Conservation (phyloP, 2,329 filamentous ascomycete genomes). For the Colletotrichum simmondsii region DNA sequence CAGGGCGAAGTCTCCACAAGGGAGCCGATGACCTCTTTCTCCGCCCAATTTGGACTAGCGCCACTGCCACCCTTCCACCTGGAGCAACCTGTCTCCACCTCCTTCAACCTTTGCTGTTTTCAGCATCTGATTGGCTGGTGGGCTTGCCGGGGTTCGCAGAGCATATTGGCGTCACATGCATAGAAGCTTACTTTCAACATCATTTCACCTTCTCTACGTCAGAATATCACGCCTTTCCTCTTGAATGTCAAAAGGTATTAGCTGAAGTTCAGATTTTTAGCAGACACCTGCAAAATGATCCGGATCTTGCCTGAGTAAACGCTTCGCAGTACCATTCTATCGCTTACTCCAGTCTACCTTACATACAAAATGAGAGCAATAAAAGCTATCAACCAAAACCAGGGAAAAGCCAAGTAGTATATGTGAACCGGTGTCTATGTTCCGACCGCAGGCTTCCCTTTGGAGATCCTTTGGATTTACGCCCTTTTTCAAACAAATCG, state of each 20-base stretch:
- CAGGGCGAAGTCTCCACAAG: constrained; percentile 30
- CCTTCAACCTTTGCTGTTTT: constrained; percentile 1
- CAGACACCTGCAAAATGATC: not conserved
- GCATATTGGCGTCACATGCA: constrained; percentile 24
- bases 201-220: not conserved
- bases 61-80: constrained; percentile 11
- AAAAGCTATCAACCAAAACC: not conserved
- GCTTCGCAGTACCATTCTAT: not conserved
- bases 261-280: not conserved
- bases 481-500: not conserved
- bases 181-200: not conserved
- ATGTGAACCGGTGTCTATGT: not conserved
- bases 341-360: not conserved
- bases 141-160: constrained; percentile 1
- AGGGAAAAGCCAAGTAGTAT: not conserved
- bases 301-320: not conserved
- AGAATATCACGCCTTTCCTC: not conserved
- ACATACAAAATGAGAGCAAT: not conserved
- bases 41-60: constrained; percentile 6
- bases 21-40: constrained; percentile 31
- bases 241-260: not conserved
- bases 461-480: not conserved
- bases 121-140: constrained; percentile 16
- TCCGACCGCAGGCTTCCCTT: not conserved
- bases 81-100: constrained; percentile 22